Evolutionary conservation across 2,329 filamentous ascomycete species (phyloP), one percentile per base, ranked within the genome.

Genomic region (Xylaria sp.): DNA sequence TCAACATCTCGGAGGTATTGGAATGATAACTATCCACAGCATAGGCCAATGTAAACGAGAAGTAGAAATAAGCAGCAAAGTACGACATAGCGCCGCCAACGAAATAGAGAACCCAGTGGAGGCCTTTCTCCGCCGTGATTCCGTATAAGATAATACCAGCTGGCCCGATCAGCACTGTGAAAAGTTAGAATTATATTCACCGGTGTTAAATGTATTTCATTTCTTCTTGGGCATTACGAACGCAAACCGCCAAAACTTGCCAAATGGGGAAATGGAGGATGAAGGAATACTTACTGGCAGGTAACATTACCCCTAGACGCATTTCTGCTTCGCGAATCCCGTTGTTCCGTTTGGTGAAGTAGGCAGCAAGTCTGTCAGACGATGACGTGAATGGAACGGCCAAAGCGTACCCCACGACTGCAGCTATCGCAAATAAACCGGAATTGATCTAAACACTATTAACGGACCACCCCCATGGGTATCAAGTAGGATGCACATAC

Each of bases 1-100:
- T 89, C n/a, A 89, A 81, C 87, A 89, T 89, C 78, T 89, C 87
- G n/a, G 83, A 85, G 31, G 86, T 85, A 71, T 89, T 89, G 28
- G 85, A 81, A 26, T 84, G 84, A 77, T 89, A 88, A 60, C 82
- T 85, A 75, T 89, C 88, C 38, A 89, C 84, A 3, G 87, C 87
- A 73, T 90, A 90, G 2, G 87, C 87, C 10, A 90, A 82, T 9
- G 86, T 86, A 73, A 89, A 87, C 6, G 83, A 84, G 77, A 87
- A 87, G 76, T 83, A 88, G 72, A 87, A 87, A 76, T 86, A 88
- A 2, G 80, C 80, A 10, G 80, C 79, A 77, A 83, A 87, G 72
- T 85, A 83, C 23, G 80, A 81, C 80, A 87, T 80, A n/a, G 76
- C 82, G 7, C 85, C 83, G 13, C 83, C 85, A 7, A 81, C 75